These are phyloP conservation scores for Crotalaria pallida DNA, from an alignment of 306 rosid genomes.

Conservation along the genomic window DNA sequence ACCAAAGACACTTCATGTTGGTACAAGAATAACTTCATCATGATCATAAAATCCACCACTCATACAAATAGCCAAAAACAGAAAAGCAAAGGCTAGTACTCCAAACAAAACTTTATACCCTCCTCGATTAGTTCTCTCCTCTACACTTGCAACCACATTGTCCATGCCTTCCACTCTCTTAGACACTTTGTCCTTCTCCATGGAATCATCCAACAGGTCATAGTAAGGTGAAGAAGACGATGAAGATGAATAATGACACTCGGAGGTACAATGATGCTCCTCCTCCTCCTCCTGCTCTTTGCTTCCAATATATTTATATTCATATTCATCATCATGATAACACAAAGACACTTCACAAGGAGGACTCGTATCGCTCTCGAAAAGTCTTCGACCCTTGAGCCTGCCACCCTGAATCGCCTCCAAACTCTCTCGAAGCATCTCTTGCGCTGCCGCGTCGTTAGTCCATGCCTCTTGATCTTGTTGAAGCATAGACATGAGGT, in stretches of 20 bases:
- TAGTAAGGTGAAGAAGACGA: slow-evolving; percentile 9
- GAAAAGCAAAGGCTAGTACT: slow-evolving; percentile 19
- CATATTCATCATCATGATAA: not conserved
- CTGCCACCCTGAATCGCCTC: slow-evolving; percentile 31
- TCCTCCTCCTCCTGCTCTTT: not conserved
- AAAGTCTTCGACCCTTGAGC: slow-evolving; percentile 39
- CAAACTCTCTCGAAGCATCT: slow-evolving; percentile 28
- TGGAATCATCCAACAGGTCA: not conserved
- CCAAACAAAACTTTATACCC: slow-evolving; percentile 4
- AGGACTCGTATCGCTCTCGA: not conserved
- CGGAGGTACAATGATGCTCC: not conserved
- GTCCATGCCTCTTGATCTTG: not conserved
- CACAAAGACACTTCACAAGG: not conserved
- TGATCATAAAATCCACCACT: slow-evolving; percentile 23
- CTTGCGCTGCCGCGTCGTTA: slow-evolving; percentile 21
- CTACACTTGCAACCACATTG: not conserved
- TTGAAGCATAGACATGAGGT: slow-evolving; percentile 51
- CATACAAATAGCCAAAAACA: slow-evolving; percentile 27
- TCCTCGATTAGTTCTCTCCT: not conserved
- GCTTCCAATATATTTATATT: not conserved
- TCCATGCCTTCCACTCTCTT: not conserved
- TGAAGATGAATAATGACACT: not conserved
- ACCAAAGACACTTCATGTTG: slow-evolving; percentile 34
- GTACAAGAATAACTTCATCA: slow-evolving; percentile 24
- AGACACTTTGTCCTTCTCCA: not conserved